These are phyloP conservation scores for Saccharomyces hybrid DNA, from an alignment of 1,139 yeast species.

Conservation along the genomic window DNA sequence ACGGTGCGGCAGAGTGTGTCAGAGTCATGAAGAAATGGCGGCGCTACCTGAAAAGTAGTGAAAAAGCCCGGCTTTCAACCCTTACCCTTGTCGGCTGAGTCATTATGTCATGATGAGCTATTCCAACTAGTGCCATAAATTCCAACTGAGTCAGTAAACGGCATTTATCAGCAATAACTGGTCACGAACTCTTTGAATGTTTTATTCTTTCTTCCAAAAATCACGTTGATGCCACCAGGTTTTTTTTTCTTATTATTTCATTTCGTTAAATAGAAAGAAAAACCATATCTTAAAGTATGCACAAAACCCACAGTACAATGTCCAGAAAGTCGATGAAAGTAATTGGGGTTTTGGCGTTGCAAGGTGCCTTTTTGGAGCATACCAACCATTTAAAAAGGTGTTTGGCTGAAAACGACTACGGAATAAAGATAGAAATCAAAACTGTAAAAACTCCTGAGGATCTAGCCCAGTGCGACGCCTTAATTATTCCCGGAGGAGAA, in stretches of 20 bases:
- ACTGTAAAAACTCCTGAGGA: conserved; percentile 50
- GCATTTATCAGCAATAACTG: not conserved
- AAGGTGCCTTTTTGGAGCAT: conserved; percentile 76
- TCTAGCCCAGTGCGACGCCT: conserved; percentile 45
- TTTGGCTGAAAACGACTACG: conserved; percentile 16
- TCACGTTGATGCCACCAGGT: not conserved
- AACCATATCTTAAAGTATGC: not conserved
- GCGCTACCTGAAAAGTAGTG: not conserved
- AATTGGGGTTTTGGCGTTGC: conserved; percentile 70
- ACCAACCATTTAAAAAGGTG: conserved; percentile 44
- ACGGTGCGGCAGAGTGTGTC: not conserved
- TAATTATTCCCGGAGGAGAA: conserved; percentile 79
- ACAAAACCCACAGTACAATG: not conserved
- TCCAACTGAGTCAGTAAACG: not conserved
- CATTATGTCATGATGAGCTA: not conserved
- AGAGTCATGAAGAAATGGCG: not conserved
- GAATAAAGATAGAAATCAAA: conserved; percentile 28
- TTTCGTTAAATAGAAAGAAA: not conserved
- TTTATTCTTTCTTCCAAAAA: not conserved
- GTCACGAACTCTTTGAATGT: not conserved
- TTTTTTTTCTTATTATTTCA: not conserved
- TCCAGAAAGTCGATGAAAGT: conserved; percentile 7
- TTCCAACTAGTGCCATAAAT: not conserved
- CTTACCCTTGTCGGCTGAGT: not conserved
- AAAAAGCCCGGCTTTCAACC: not conserved